Percentiles rank a stretch among this genome's conserved stretches.
phyloP scores from a whole-genome alignment of 2,329 filamentous ascomycete genomes.

The Chrysoporthe austroafricana region DNA sequence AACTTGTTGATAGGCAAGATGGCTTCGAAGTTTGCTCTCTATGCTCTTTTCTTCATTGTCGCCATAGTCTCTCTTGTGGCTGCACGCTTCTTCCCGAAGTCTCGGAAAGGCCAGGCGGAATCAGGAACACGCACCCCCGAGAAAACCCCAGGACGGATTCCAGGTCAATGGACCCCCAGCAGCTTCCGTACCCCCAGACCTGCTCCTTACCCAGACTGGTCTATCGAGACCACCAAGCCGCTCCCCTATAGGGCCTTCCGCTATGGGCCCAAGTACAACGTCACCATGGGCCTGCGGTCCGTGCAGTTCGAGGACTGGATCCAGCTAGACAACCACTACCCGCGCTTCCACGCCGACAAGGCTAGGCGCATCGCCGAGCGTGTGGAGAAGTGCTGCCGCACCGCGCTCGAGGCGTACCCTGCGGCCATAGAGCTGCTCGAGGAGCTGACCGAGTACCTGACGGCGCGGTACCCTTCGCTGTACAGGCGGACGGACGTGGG shows the following conservation, averaged over 20 bases:
- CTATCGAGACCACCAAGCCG: constrained; percentile 68
- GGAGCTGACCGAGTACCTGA: constrained; percentile 72
- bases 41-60: constrained; percentile 13
- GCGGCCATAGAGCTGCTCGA: constrained; percentile 77
- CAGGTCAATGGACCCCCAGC: constrained; percentile 58
- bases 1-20: constrained; percentile 11
- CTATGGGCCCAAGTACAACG: constrained; percentile 75
- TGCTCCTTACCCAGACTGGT: constrained; percentile 69
- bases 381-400: constrained; percentile 68
- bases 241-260: constrained; percentile 79
- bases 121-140: constrained; percentile 11
- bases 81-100: constrained; percentile 14
- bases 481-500: constrained; percentile 67
- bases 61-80: constrained; percentile 14
- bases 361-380: constrained; percentile 68
- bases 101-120: constrained; percentile 6
- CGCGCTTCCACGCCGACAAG: constrained; percentile 74
- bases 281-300: constrained; percentile 76
- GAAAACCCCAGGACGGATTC: neutral
- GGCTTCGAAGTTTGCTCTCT: constrained; percentile 15
- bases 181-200: constrained; percentile 64
- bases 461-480: constrained; percentile 73
- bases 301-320: constrained; percentile 78
- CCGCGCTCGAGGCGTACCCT: constrained; percentile 70
- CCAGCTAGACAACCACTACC: constrained; percentile 80